Evolutionary conservation across 2,329 filamentous ascomycete genomes (phyloP), one percentile per base, ranked within the genome.

Genomic region (Rhynchosporium graminicola): DNA sequence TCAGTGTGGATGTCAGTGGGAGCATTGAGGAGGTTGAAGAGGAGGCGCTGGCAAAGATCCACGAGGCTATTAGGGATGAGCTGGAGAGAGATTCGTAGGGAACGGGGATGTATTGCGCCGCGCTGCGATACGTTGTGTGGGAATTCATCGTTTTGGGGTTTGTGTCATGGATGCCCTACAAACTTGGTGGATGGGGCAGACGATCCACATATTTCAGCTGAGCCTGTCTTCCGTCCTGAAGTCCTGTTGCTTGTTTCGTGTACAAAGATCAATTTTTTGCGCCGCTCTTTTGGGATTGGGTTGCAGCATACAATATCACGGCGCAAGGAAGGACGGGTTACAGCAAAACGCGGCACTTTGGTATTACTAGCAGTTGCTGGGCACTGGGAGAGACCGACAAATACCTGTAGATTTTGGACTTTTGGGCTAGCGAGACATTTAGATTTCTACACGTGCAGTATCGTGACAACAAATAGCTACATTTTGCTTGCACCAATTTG

Each of bases 1-100:
- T 92, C 65, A 85, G 80, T 60, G 80, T 94, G 63, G 88, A 92
- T 73, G 88, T 90, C 60, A 85, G 84, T 78, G 76, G 80, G 62
- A 73, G 82, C 59, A 67, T 83, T 68, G 78, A 86, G 56, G 78
- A 84, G 57, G 88, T 93, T 62, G 81, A 87, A 76, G 75, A 76
- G 29, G 82, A 85, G 57, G 83, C 87, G 2, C 76, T 89, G 55
- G 77, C 80, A 40, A 80, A 80, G 67, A 86, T 88, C n/a, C 57
- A 63, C 29, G 45, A 67, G 15, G 67, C 65, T 3, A 57, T 74
- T 15, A 48, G 63, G 46, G 40, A 59, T 3, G 65, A 65, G 15
- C 40, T 67, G 51, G 40, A 56, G 8, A 63, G 33, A 15, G 65
- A 69, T 50, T 64, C 62, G 48, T 55, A 45, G 58, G 31, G n/a